Conservation (phyloP, 805 yeast genomes). For the Scheffersomyces spartinae region DNA sequence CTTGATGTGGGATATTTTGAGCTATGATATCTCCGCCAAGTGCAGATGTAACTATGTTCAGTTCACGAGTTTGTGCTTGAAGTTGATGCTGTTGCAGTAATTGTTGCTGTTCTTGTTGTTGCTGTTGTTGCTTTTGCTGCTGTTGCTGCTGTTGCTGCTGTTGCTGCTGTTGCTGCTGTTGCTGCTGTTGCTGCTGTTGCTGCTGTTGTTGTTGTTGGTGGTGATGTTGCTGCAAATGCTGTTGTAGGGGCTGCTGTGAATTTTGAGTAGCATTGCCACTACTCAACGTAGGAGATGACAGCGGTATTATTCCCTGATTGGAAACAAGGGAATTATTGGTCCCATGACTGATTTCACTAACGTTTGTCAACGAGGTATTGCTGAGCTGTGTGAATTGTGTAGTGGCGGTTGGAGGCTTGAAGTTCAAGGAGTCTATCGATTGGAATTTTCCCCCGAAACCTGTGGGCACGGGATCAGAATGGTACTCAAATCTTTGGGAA, state of each 20-base stretch:
- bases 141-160: slow-evolving; percentile 6
- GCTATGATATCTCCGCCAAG: no score
- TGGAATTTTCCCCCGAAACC: no score
- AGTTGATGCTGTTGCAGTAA: slow-evolving; percentile 6
- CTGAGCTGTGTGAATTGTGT: slow-evolving; percentile 26
- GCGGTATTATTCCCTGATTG: no score
- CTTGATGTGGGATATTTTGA: no score
- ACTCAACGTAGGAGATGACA: no score
- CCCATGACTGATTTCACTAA: slow-evolving; percentile 16
- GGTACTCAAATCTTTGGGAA: no score
- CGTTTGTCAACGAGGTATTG: slow-evolving; percentile 27
- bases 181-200: slow-evolving; percentile 5
- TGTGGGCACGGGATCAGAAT: no score
- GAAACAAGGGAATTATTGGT: no score
- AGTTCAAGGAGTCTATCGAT: no score
- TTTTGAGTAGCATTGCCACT: no score
- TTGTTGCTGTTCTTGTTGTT: slow-evolving; percentile 6
- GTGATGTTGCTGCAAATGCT: slow-evolving; percentile 4
- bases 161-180: slow-evolving; percentile 5
- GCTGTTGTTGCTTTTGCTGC: slow-evolving; percentile 7
- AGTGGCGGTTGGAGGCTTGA: slow-evolving; percentile 24
- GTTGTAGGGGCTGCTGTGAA: slow-evolving; percentile 3
- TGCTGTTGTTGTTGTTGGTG: slow-evolving; percentile 14
- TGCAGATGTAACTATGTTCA: no score
- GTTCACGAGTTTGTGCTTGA: slow-evolving; percentile 5